Evolutionary conservation across 768 basidiomycete species (phyloP), one percentile per base, ranked within the genome.

Genomic region (Tulasnella sp.): DNA sequence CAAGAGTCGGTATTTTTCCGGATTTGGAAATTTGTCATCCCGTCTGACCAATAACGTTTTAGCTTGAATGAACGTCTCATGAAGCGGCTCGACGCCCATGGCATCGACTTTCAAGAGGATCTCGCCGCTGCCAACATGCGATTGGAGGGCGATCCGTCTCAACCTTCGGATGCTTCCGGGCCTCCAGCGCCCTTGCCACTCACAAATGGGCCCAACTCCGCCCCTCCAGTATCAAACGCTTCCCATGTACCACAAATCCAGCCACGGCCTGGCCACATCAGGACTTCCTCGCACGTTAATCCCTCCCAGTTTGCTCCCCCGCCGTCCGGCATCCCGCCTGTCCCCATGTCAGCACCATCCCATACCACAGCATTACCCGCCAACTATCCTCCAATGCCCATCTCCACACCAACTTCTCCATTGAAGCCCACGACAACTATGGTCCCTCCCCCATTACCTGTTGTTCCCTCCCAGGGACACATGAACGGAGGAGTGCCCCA

Each of bases 71-170:
- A 76, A 25, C 67, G 69, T 22, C 75, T 76, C 12, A 34, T 68
- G 67, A 45, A 76, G 52, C 37, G 49, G 9, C 67, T 76, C 4
- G 38, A 38, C 14, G 75, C 39, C 54, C 73, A 67, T n/a, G 36
- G 52, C 22, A 74, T 74, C 58, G 73, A 74, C 73, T 74, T 74
- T 52, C 45, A 74, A 49, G 73, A 74, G 25, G 73, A 74, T 39
- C 52, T 74, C 17, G 36, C 29, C 15, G 73, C 73, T 19, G 54
- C 73, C 31, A 52, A 58, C 19, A 74, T 74, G 73, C 45, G 54
- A 25, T 40, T 74, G 22, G 42, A 42, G 22, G 42, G 37, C 37
- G 68, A 70, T 19, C 22, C 15, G 29, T 39, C 69, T 42, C 37
- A 70, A 12, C 11, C 36, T 11, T 17, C 5, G n/a, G 69, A 70